These are phyloP conservation scores for Epichloe coenophiala DNA, from an alignment of 2,329 filamentous ascomycete species.

Conservation along the genomic window DNA sequence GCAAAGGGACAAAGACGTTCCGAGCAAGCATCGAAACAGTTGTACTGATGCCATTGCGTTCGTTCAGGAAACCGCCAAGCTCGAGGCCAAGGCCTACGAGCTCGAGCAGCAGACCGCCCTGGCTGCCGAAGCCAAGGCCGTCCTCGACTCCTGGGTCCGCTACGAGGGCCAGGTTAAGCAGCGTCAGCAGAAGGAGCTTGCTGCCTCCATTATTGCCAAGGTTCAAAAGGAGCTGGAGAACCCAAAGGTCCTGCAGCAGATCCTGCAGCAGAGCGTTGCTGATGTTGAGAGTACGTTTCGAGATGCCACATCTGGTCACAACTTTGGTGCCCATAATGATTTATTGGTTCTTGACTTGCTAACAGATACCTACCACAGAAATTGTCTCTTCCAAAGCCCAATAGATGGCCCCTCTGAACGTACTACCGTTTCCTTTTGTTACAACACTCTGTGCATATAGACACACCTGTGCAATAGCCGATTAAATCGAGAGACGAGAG, in stretches of 20 bases:
- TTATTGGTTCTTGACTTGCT: constrained; percentile 13
- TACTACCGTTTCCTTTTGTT: constrained; percentile 38
- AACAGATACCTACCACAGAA: constrained; percentile 27
- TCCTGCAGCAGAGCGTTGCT: constrained; percentile 87
- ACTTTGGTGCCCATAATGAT: too few species aligned
- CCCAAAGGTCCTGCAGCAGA: constrained; percentile 94
- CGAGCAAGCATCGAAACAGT: background rate
- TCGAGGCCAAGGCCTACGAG: constrained; percentile 93
- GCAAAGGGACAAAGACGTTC: background rate
- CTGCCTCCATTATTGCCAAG: constrained; percentile 87
- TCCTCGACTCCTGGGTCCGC: constrained; percentile 96
- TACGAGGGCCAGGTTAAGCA: constrained; percentile 99
- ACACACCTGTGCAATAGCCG: constrained; percentile 50
- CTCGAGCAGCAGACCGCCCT: constrained; percentile 92
- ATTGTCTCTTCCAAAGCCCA: constrained; percentile 50
- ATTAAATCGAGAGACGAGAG: constrained; percentile 12
- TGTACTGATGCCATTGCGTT: constrained; percentile 1
- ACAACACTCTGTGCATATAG: constrained; percentile 39
- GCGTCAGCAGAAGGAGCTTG: constrained; percentile 93
- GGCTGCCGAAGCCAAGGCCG: constrained; percentile 82
- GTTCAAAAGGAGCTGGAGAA: constrained; percentile 98
- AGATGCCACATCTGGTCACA: too few species aligned
- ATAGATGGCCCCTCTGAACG: constrained; percentile 34
- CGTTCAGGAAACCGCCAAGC: constrained; percentile 78
- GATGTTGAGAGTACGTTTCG: constrained; percentile 79